Conservation (phyloP, 148 eudicot species). For the Arctostaphylos glauca region DNA sequence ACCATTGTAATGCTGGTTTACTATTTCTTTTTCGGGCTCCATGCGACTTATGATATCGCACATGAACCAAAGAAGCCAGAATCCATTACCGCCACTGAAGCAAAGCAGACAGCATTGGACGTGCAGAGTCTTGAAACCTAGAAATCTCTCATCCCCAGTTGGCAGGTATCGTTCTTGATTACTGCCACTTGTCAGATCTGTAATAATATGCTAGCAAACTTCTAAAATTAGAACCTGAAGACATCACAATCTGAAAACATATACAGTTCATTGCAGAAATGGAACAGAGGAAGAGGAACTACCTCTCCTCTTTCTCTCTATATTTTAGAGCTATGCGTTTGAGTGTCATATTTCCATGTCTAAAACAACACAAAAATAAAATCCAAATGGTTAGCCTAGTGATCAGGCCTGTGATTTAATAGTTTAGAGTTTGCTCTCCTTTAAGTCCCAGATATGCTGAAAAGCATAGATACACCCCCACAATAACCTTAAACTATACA, state of each 20-base stretch:
- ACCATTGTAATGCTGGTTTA: constrained; percentile 39
- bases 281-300: not conserved
- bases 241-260: not conserved
- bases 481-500: too few relatives aligned
- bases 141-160: not conserved
- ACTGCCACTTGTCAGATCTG: not conserved
- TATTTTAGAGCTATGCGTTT: not conserved
- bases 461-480: too few relatives aligned
- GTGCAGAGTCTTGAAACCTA: too few relatives aligned
- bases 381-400: too few relatives aligned
- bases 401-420: too few relatives aligned
- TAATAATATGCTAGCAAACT: not conserved
- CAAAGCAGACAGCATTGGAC: not conserved
- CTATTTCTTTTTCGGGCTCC: constrained; percentile 44
- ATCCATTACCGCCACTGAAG: constrained; percentile 8
- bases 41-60: constrained; percentile 49
- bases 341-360: not conserved
- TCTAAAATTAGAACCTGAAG: not conserved
- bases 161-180: not conserved
- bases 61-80: constrained; percentile 22
- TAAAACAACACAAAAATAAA: not conserved
- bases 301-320: not conserved
- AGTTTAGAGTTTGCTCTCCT: too few relatives aligned
- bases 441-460: too few relatives aligned
- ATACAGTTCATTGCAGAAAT: not conserved